A percentile compares a stretch with the other conserved stretches of the same genome.
Conservation (phyloP, 2,329 filamentous ascomycete genomes). For the Claviceps quebecensis region DNA sequence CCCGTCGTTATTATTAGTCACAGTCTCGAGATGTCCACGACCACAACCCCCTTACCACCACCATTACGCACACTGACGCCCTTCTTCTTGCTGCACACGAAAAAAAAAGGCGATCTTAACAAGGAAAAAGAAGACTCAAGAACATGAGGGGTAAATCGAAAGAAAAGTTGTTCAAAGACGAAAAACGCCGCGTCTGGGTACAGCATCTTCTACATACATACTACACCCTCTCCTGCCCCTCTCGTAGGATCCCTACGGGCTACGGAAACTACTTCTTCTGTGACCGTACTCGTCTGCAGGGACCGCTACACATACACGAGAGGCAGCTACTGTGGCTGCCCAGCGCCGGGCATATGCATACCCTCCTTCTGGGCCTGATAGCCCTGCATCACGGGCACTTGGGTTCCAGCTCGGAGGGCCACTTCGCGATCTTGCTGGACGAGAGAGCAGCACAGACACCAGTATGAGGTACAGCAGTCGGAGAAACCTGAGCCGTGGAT, state of each 20-base stretch:
- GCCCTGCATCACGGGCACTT: constrained; percentile 17
- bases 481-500: constrained; percentile 33
- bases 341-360: constrained; percentile 21
- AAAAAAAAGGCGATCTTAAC: neutral
- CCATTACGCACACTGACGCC: no score
- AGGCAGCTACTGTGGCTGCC: neutral
- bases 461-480: constrained; percentile 40
- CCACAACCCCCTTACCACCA: no score
- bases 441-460: constrained; percentile 41
- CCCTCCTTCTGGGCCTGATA: constrained; percentile 24
- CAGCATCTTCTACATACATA: no score
- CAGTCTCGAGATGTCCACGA: no score
- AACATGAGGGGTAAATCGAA: neutral
- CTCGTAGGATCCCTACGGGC: no score
- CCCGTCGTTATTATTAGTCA: no score
- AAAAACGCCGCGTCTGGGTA: neutral
- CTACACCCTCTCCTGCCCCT: no score
- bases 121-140: neutral
- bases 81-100: neutral
- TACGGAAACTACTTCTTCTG: neutral
- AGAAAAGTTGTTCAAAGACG: no score
- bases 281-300: neutral
- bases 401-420: constrained; percentile 13
- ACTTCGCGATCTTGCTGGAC: constrained; percentile 47
- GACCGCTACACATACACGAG: neutral